Base-by-base conservation (phyloP, 164 flowering plant genomes). In the Vitis rupestris region DNA sequence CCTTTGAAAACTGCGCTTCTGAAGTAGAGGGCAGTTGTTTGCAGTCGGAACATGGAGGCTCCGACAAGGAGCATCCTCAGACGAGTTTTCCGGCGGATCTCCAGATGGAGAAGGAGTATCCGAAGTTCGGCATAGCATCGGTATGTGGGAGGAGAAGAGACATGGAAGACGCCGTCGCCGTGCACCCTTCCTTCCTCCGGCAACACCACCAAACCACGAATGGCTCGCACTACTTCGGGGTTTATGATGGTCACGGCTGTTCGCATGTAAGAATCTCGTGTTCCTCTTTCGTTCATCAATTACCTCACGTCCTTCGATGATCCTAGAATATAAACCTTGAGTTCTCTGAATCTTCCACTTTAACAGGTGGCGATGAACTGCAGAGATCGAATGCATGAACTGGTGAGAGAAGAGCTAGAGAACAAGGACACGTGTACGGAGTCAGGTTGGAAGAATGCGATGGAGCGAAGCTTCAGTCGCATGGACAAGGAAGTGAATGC, bases 201-300 rank as follows among this genome's bases (percentile, higher is more conserved):
- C 31, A 50, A 1, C 49, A 47, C 1, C 16, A 15, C 0, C 70
- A 23, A 1, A n/a, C 50, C 15, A 11, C 30, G 10, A 8, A 63
- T 12, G 78, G 56, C 3, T 54, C 80, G 15, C 94, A 91, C 72
- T 93, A 75, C 70, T 93, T 75, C 59, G 98, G 86, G 1, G 94
- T 93, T 11, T 94, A 84, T 78, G 98, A 94, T 71, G 98, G 98
- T 55, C 98, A 94, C 60, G 98, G 98, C 7, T 94, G 98, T 78
- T 94, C 98, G 56, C 97, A 94, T 75, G 97, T 91, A 87, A 64
- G 67, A 37, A 9, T 15, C 13, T 14, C 19, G 3, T 62, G 29
- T 17, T 47, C 60, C 23, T 63, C 53, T 47, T 31, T 15, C 44
- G 4, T 6, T 37, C 6, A 37, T 37, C 44, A 37, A 37, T 37